A percentile compares a stretch with the other conserved stretches of the same genome.
These are phyloP conservation scores for Wickerhamiella vanderwaltii DNA, from an alignment of 805 yeast species.

Conservation along the genomic window DNA sequence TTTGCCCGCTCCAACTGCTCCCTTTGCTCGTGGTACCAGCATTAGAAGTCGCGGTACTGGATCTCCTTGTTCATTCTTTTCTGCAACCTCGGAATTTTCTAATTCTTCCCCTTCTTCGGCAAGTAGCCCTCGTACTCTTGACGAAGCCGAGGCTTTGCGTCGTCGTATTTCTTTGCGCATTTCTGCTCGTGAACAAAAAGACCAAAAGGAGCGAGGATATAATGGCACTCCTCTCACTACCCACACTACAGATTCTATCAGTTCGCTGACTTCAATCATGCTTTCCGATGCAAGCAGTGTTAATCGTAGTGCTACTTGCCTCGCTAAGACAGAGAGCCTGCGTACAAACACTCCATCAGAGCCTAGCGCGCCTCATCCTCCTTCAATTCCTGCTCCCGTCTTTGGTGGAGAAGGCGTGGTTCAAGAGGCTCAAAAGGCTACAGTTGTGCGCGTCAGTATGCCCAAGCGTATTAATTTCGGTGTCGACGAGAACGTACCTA, in stretches of 20 bases:
- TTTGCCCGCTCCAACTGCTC: slow-evolving; percentile 6
- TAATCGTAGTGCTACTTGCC: background rate
- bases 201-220: slow-evolving; percentile 6
- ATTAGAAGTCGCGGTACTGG: background rate
- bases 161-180: slow-evolving; percentile 7
- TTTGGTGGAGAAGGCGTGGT: background rate
- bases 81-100: slow-evolving; percentile 3
- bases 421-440: background rate
- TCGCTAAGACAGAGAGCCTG: background rate
- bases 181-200: slow-evolving; percentile 5
- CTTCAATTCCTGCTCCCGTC: slow-evolving; percentile 7
- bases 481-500: background rate
- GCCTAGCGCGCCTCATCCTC: background rate
- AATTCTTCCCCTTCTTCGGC: background rate
- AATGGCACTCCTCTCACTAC: background rate
- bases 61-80: slow-evolving; percentile 1
- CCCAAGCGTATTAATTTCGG: slow-evolving; percentile 10
- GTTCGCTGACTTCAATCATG: slow-evolving; percentile 1
- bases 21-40: background rate
- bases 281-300: slow-evolving; percentile 7
- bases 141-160: slow-evolving; percentile 11
- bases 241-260: slow-evolving; percentile 1
- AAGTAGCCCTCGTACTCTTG: slow-evolving; percentile 10
- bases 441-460: slow-evolving; percentile 10
- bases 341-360: background rate